Percentiles rank a stretch among this genome's conserved stretches.
Conservation (phyloP, 2,329 filamentous ascomycete species). For the Tricladium varicosporioides region DNA sequence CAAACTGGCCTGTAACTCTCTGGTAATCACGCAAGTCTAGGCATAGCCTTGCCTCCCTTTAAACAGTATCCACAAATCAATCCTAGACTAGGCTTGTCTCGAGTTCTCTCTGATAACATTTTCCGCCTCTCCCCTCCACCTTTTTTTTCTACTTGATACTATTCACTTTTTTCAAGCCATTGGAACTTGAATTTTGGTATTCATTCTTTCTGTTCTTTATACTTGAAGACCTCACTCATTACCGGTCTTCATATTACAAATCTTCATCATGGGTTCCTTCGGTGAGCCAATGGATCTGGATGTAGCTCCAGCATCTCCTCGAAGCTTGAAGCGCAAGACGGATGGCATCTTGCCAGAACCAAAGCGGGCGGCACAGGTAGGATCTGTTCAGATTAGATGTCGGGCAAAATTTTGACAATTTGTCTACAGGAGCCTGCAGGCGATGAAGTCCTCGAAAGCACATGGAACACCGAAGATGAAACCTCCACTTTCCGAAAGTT, state of each 20-base stretch:
- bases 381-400: not conserved
- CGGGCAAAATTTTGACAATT: slow-evolving; percentile 1
- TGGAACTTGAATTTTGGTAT: not conserved
- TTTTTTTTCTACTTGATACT: not conserved
- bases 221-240: slow-evolving; percentile 2
- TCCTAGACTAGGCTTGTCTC: slow-evolving; percentile 15
- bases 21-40: not conserved
- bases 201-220: slow-evolving; percentile 1
- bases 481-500: slow-evolving; percentile 28
- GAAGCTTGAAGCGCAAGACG: slow-evolving; percentile 28
- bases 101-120: not conserved
- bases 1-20: not conserved
- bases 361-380: slow-evolving; percentile 18
- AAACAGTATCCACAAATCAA: not conserved
- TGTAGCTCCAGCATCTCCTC: slow-evolving; percentile 17
- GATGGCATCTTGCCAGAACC: slow-evolving; percentile 22
- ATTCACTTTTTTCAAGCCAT: not conserved
- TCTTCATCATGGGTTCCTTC: slow-evolving; percentile 20
- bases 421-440: slow-evolving; percentile 27
- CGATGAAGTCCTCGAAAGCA: slow-evolving; percentile 27
- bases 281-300: slow-evolving; percentile 27
- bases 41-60: not conserved
- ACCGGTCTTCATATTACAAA: not conserved
- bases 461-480: slow-evolving; percentile 31
- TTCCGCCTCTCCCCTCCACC: not conserved